Evolutionary conservation across 2,329 filamentous ascomycete genomes (phyloP), one percentile per base, ranked within the genome.

Genomic region (Coleophoma eucalyptorum): DNA sequence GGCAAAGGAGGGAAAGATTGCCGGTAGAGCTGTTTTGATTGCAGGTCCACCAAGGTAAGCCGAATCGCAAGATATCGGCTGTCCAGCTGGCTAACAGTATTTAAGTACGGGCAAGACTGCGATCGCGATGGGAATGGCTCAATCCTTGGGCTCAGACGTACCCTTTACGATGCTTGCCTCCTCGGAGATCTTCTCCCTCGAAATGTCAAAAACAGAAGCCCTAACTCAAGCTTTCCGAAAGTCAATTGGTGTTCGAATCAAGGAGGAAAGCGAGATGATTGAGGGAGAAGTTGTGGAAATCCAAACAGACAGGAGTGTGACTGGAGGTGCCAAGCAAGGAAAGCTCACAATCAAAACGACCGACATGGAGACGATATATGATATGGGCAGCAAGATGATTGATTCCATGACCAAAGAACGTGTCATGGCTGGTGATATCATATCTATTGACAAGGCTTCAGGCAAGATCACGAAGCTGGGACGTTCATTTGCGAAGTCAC

Each of bases 301-400:
- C 55, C 93, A 97, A 72, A 97, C 97, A 57, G 94, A 99, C 71
- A 84, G 94, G 60, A 97, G 92, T 64, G 90, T 99, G 49, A 97
- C 94, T 13, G 94, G 94, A 45, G 90, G 89, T 60, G 95, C 94
- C 65, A 99, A 97, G 78, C 93, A 97, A 78, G 94, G 94, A 65
- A 99, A 99, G 73, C 85, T 99, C 58, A 99, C 94, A 18, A 96
- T 99, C 76, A 99, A 99, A 76, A 99, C 94, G 11, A 97, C 93
- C 52, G 94, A 99, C 70, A 99, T 99, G 94, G 94, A 99, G 73
- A 96, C 94, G 12, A 89, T 99, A 59, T 99, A 97, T 74, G 94
- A 99, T 65, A 97, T 99, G 92, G 94, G 94, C 58, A 93, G 89
- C 60, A 97, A 97, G 75, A 97, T 99, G 94, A 99, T 99, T 60